phyloP scores from a whole-genome alignment of 1,284 basidiomycete species.

The Rhodotorula sp. region DNA sequence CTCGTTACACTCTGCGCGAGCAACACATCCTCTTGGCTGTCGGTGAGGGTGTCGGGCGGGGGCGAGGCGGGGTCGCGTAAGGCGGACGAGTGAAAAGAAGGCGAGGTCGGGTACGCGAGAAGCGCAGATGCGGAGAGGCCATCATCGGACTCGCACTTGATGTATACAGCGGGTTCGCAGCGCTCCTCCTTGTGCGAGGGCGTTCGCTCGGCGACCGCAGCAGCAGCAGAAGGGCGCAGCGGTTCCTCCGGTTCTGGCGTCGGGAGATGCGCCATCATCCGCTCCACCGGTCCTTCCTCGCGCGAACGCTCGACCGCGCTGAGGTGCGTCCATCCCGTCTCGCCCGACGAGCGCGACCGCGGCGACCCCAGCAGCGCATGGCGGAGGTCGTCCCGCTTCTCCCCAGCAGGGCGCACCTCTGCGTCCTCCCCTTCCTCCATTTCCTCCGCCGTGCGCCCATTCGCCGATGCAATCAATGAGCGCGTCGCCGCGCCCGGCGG shows the following conservation, averaged over 20 bases:
- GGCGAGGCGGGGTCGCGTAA: no score
- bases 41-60: conserved; percentile 14
- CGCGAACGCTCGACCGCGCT: not conserved
- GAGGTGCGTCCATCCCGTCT: not conserved
- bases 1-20: conserved; percentile 19
- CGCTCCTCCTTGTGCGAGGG: not conserved
- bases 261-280: not conserved
- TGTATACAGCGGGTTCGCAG: not conserved
- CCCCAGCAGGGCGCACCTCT: not conserved
- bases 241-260: conserved; percentile 6
- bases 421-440: not conserved
- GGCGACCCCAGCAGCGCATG: not conserved
- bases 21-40: conserved; percentile 23
- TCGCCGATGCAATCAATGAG: conserved; percentile 11
- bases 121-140: not conserved
- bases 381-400: not conserved
- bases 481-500: conserved; percentile 10
- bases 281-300: not conserved
- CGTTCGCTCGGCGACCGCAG: not conserved
- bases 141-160: conserved; percentile 7
- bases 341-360: not conserved
- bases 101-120: not conserved
- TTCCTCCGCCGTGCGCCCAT: not conserved
- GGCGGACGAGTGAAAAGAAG: not conserved
- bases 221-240: not conserved